Evolutionary conservation across 2,329 filamentous ascomycete species (phyloP), one percentile per base, ranked within the genome.

Genomic region (Nemania abortiva): DNA sequence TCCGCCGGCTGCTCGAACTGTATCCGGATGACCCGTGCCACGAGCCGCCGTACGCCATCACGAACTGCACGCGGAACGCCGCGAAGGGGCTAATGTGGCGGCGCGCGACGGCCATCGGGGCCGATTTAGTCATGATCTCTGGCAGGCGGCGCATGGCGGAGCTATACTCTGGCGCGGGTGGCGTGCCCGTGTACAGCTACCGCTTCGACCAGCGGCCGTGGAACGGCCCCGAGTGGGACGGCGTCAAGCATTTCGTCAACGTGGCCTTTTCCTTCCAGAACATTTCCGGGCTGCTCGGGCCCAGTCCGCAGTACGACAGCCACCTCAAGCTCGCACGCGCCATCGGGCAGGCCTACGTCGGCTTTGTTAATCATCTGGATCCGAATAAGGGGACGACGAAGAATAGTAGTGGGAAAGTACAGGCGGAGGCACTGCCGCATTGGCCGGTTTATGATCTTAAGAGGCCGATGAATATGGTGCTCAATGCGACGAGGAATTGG

Each of bases 251-350:
- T 69, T 86, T 85, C 62, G 79, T 81, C 72, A 86, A 86, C 57
- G 84, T 77, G 0, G 83, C 83, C 1, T 86, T 84, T 73, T 83
- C 80, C 69, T 86, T 87, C 74, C 83, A 86, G 73, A 86, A 86
- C 64, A 84, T 85, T 54, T 81, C 80, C 0, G 84, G 84, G 0
- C 68, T 82, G 27, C 75, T 86, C n/a, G 84, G 84, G 0, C 81
- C 84, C 0, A 79, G 83, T 24, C 84, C 84, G 0, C 69, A 79
- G 58, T 83, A 80, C 37, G 81, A 84, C 55, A 77, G 74, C 24
- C 80, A 84, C 50, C 71, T 67, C 11, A 68, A 67, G 49, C 70
- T 83, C 13, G 80, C 82, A 6, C 73, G 74, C 45, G 76, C 75
- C 6, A 81, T 84, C 18, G 82, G 82, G 1, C 75, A 79, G 69